phyloP scores from a whole-genome alignment of 208 protist genomes.

The Trypanosoma rangeli region DNA sequence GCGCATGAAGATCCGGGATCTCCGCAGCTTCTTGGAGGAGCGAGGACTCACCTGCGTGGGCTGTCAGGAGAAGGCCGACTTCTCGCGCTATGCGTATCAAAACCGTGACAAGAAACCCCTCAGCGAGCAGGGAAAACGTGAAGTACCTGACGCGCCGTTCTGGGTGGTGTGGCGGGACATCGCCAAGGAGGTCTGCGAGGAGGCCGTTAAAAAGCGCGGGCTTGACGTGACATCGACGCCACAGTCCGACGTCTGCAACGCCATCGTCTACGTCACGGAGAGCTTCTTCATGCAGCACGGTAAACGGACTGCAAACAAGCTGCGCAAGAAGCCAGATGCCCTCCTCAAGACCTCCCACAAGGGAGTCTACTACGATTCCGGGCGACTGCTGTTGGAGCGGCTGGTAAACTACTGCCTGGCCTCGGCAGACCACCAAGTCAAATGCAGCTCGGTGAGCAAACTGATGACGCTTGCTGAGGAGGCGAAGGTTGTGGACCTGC shows the following conservation, averaged over 20 bases:
- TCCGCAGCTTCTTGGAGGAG: conserved; percentile 74
- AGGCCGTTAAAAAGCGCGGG: conserved; percentile 43
- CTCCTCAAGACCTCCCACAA: conserved; percentile 87
- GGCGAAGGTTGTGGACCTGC: conserved; percentile 46
- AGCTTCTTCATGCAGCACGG: conserved; percentile 85
- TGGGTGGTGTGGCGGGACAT: conserved; percentile 79
- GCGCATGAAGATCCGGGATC: conserved; percentile 89
- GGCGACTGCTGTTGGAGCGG: conserved; percentile 45
- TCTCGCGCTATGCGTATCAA: conserved; percentile 75
- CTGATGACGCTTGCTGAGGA: conserved; percentile 52
- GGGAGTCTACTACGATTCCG: conserved; percentile 81
- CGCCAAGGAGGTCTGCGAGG: conserved; percentile 47
- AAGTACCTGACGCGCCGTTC: conserved; percentile 62
- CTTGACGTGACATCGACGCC: conserved; percentile 42
- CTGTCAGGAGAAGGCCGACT: conserved; percentile 89
- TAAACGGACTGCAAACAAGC: conserved; percentile 58
- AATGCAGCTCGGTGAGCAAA: conserved; percentile 49
- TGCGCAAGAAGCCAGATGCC: conserved; percentile 69
- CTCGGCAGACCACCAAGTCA: conserved; percentile 45
- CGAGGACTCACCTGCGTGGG: conserved; percentile 72
- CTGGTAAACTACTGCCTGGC: conserved; percentile 68
- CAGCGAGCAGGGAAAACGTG: conserved; percentile 50
- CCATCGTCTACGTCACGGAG: conserved; percentile 54
- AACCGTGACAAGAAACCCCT: conserved; percentile 66
- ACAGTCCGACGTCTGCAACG: conserved; percentile 50